Conservation (phyloP, 768 basidiomycete species). For the Piloderma croceum region DNA sequence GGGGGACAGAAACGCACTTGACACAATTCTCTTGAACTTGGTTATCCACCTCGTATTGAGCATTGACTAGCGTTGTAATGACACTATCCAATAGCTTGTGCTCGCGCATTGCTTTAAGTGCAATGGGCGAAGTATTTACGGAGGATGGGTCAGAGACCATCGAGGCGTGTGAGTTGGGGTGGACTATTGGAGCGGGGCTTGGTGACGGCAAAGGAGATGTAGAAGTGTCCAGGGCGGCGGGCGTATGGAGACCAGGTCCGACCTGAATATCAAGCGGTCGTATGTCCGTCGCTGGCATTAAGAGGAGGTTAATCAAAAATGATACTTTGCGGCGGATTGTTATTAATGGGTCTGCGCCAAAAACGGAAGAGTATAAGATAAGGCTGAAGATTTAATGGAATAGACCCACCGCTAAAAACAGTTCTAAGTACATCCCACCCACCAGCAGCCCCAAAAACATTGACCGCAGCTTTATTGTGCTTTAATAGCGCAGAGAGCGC, state of each 20-base stretch:
- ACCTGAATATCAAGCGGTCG: conserved; percentile 9
- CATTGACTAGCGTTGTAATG: conserved; percentile 46
- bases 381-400: neutral
- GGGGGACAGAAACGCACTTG: conserved; percentile 28
- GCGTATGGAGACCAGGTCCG: conserved; percentile 17
- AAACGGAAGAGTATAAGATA: conserved; percentile 2
- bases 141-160: conserved; percentile 52
- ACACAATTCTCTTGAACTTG: conserved; percentile 65
- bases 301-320: conserved; percentile 70
- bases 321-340: conserved; percentile 70
- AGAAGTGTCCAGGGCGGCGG: conserved; percentile 19
- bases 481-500: conserved; percentile 72
- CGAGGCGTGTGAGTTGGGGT: conserved; percentile 69
- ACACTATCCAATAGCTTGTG: conserved; percentile 45
- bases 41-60: conserved; percentile 49
- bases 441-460: conserved; percentile 39
- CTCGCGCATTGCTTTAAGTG: conserved; percentile 44
- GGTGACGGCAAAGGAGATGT: conserved; percentile 13
- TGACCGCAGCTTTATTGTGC: conserved; percentile 67
- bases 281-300: conserved; percentile 41
- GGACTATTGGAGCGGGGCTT: conserved; percentile 34
- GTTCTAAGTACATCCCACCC: conserved; percentile 64
- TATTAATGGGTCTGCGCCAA: conserved; percentile 63
- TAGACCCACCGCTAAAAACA: conserved; percentile 52
- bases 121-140: conserved; percentile 42